These are phyloP conservation scores for Cladorrhinum samala DNA, from an alignment of 495 filamentous ascomycete genomes.

Conservation along the genomic window DNA sequence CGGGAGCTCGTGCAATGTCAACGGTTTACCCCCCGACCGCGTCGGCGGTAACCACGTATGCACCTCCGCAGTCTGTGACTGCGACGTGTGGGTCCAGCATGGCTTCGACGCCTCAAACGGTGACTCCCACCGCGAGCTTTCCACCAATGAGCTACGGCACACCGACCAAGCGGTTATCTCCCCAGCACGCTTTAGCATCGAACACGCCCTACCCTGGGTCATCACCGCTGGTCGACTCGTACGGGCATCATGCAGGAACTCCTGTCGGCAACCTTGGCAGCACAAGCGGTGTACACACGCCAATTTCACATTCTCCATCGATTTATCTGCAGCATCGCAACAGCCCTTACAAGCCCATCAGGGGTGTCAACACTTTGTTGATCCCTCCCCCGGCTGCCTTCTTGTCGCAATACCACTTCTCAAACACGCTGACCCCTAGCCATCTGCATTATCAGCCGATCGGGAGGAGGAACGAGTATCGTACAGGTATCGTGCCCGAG, in stretches of 20 bases:
- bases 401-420: constrained; percentile 65
- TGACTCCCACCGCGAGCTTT: constrained; percentile 21
- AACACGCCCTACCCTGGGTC: constrained; percentile 32
- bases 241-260: constrained; percentile 28
- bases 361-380: constrained; percentile 79
- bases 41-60: constrained; percentile 26
- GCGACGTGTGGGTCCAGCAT: constrained; percentile 30
- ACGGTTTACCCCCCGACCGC: constrained; percentile 37
- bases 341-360: constrained; percentile 89
- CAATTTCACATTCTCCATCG: constrained; percentile 50
- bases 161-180: constrained; percentile 36
- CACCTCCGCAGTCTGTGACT: constrained; percentile 23
- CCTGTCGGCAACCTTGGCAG: constrained; percentile 14
- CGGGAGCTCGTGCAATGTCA: constrained; percentile 45
- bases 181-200: constrained; percentile 29
- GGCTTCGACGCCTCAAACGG: not conserved
- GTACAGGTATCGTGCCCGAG: constrained; percentile 79
- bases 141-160: constrained; percentile 32
- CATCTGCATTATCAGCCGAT: constrained; percentile 97
- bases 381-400: constrained; percentile 80
- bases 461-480: constrained; percentile 68
- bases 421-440: constrained; percentile 41
- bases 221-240: constrained; percentile 46
- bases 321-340: constrained; percentile 56
- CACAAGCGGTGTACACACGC: constrained; percentile 44